phyloP scores from a whole-genome alignment of 495 filamentous ascomycete species.

The Penicillium desertorum region DNA sequence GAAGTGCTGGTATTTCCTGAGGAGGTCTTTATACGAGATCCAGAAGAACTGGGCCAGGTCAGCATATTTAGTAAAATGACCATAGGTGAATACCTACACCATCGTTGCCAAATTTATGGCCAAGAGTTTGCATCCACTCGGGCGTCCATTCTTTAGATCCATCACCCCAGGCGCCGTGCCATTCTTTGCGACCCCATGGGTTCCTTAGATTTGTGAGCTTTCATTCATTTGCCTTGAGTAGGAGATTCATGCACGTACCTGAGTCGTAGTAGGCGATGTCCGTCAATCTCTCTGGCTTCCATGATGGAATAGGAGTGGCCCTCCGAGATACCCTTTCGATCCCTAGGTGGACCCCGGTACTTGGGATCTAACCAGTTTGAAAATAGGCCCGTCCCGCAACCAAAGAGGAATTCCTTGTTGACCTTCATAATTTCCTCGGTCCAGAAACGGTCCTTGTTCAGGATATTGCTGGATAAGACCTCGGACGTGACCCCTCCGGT shows the following conservation, averaged over 20 bases:
- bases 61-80: not conserved
- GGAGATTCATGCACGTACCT: conserved; percentile 37
- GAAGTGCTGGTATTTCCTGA: conserved; percentile 78
- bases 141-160: conserved; percentile 91
- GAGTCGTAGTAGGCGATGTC: conserved; percentile 69
- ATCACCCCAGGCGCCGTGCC: conserved; percentile 81
- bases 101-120: conserved; percentile 86
- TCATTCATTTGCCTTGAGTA: not conserved
- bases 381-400: conserved; percentile 69
- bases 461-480: conserved; percentile 74
- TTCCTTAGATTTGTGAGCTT: conserved; percentile 53
- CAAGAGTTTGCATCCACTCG: conserved; percentile 77
- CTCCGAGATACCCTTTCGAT: conserved; percentile 72
- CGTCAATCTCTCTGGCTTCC: conserved; percentile 74
- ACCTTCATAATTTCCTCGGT: conserved; percentile 78
- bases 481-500: conserved; percentile 89
- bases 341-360: conserved; percentile 40
- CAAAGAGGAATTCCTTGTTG: conserved; percentile 86
- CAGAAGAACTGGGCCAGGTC: conserved; percentile 55
- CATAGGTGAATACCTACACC: conserved; percentile 45
- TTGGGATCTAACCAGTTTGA: conserved; percentile 52
- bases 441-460: conserved; percentile 90
- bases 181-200: conserved; percentile 85
- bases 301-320: conserved; percentile 91
- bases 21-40: conserved; percentile 77